Percentiles rank a stretch among this genome's conserved stretches.
phyloP scores from a whole-genome alignment of 2,329 filamentous ascomycete species.

The Fusarium sp. region DNA sequence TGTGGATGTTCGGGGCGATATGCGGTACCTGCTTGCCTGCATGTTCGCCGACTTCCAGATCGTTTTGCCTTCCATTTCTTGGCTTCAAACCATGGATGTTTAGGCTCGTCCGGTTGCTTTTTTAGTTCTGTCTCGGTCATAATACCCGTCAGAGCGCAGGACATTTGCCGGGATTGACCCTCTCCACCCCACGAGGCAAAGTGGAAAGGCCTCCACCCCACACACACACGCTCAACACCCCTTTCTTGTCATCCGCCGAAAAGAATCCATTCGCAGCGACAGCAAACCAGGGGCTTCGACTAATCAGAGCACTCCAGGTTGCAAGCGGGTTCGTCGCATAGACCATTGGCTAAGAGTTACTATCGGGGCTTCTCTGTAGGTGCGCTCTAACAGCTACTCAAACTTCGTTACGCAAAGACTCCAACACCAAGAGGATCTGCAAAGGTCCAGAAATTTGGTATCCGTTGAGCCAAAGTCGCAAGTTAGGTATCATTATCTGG shows the following conservation, averaged over 20 bases:
- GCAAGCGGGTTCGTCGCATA: no score
- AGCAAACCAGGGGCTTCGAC: no score
- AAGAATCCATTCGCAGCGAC: background rate
- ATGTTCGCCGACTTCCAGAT: constrained; percentile 11
- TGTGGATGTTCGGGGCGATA: background rate
- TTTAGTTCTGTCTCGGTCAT: constrained; percentile 43
- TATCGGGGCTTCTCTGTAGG: no score
- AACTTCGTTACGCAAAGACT: no score
- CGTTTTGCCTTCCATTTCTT: constrained; percentile 6
- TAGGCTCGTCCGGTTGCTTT: constrained; percentile 17
- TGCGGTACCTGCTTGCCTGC: background rate
- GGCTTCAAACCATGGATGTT: constrained; percentile 5
- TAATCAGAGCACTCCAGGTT: no score
- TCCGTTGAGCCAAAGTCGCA: no score
- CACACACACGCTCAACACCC: constrained; percentile 30
- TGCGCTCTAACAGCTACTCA: no score
- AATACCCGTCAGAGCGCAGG: constrained; percentile 40
- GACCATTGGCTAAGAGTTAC: no score
- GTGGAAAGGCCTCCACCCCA: constrained; percentile 21
- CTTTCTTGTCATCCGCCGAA: constrained; percentile 25
- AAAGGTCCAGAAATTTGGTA: no score
- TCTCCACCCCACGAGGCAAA: constrained; percentile 33
- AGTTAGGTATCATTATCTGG: background rate
- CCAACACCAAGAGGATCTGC: no score
- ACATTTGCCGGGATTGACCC: constrained; percentile 29